A percentile compares a stretch with the other conserved stretches of the same genome.
These are phyloP conservation scores for Tylopilus sp. DNA, from an alignment of 1,284 basidiomycete species.

Conservation along the genomic window DNA sequence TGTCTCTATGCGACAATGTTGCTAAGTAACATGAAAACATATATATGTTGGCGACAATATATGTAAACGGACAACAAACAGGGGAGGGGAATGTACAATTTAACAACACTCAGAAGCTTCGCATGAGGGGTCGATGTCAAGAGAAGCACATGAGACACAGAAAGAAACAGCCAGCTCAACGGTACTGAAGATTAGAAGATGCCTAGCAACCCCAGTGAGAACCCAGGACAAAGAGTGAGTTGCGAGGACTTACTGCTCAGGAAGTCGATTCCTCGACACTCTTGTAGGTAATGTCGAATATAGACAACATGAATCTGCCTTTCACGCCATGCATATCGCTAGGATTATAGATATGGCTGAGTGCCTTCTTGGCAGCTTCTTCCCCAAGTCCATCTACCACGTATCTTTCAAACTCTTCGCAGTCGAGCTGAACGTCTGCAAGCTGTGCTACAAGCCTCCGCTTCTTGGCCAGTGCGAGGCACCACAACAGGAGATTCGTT, in stretches of 20 bases:
- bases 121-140: background rate
- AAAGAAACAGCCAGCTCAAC: background rate
- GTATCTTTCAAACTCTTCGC: conserved; percentile 1
- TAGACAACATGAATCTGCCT: too few relatives aligned
- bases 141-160: background rate
- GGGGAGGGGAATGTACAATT: too few relatives aligned
- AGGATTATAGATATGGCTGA: too few relatives aligned
- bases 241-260: background rate
- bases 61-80: too few relatives aligned
- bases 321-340: too few relatives aligned
- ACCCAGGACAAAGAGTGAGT: background rate
- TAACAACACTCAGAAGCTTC: background rate
- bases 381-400: conserved; percentile 1
- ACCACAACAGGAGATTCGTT: background rate
- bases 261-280: background rate
- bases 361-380: conserved; percentile 24
- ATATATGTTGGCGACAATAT: too few relatives aligned
- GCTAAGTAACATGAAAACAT: too few relatives aligned
- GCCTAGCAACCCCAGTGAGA: background rate
- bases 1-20: too few relatives aligned
- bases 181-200: background rate
- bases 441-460: background rate
- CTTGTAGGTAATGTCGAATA: conserved; percentile 23
- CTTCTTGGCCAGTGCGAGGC: background rate
- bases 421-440: conserved; percentile 5